These are phyloP conservation scores for Lecanicillium sp. DNA, from an alignment of 2,329 filamentous ascomycete species.

Conservation along the genomic window DNA sequence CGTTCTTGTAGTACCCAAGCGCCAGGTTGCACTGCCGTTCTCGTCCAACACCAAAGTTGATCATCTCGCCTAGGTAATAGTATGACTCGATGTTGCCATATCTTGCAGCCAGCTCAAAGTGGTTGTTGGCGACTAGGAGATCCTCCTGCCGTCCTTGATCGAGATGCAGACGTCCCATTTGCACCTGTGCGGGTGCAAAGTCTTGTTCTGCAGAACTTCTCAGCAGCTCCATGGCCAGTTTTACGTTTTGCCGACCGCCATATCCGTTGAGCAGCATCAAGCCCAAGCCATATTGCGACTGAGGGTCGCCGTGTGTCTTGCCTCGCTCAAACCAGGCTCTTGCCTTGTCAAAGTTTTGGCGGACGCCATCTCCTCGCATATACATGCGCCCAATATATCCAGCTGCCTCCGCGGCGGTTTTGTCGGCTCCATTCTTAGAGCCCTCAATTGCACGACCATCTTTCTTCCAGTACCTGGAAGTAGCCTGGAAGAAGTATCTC, in stretches of 20 bases:
- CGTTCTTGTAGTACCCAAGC: constrained; percentile 73
- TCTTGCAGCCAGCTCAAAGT: constrained; percentile 79
- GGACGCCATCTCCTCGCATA: constrained; percentile 75
- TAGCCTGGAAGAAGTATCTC: constrained; percentile 73
- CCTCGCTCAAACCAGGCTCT: constrained; percentile 79
- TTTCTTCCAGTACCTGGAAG: constrained; percentile 72
- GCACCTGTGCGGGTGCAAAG: constrained; percentile 70
- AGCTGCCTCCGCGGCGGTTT: constrained; percentile 73
- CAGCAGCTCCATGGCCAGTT: constrained; percentile 68
- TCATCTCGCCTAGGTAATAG: constrained; percentile 88
- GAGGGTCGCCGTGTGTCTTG: constrained; percentile 64
- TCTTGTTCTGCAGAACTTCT: constrained; percentile 76
- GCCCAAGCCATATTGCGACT: constrained; percentile 79
- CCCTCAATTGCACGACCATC: constrained; percentile 69
- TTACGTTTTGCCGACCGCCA: constrained; percentile 61
- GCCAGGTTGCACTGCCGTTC: constrained; percentile 73
- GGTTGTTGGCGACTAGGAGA: constrained; percentile 68
- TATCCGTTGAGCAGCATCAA: constrained; percentile 77
- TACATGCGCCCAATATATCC: constrained; percentile 87
- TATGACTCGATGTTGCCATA: constrained; percentile 82
- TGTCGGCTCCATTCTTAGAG: constrained; percentile 63
- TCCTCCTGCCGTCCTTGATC: constrained; percentile 70
- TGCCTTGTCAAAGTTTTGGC: constrained; percentile 70
- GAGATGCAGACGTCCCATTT: constrained; percentile 75
- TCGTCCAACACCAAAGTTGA: constrained; percentile 69